Evolutionary conservation across 192 early-diverging fungal genomes (phyloP).

Genomic region (Anaeromyces robustus): DNA sequence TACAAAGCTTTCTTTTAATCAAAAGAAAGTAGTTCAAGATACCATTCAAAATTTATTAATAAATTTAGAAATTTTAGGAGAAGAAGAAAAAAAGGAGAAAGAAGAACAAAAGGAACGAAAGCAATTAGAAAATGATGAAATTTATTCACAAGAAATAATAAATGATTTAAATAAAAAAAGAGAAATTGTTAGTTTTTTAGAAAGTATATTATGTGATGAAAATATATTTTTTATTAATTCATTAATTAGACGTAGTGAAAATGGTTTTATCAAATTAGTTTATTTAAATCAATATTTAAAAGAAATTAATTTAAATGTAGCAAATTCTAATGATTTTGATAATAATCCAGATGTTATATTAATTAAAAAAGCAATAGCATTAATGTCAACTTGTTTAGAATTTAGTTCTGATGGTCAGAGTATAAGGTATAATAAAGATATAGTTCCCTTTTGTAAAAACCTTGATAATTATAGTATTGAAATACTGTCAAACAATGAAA

Average conservation of each 20-base stretch:
- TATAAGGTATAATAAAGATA: neutral
- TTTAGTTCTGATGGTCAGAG: neutral
- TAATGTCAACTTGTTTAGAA: neutral
- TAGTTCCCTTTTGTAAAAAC: neutral
- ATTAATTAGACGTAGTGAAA: neutral
- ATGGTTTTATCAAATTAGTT: neutral
- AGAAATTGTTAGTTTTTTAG: neutral
- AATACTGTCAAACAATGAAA: neutral
- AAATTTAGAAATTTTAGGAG: neutral
- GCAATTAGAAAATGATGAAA: neutral
- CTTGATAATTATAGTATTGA: neutral
- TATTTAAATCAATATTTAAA: neutral
- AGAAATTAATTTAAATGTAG: neutral
- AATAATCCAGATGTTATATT: neutral
- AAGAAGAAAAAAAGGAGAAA: neutral
- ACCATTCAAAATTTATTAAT: neutral
- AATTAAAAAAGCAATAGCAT: neutral
- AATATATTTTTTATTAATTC: neutral
- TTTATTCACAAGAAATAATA: neutral
- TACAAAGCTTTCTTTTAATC: neutral
- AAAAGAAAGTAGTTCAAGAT: neutral
- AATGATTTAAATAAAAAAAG: neutral
- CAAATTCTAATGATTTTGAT: neutral
- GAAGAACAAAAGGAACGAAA: neutral
- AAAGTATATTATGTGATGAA: neutral